Evolutionary conservation across 164 flowering plant species (phyloP).

Genomic region (Dillenia suffruticosa): DNA sequence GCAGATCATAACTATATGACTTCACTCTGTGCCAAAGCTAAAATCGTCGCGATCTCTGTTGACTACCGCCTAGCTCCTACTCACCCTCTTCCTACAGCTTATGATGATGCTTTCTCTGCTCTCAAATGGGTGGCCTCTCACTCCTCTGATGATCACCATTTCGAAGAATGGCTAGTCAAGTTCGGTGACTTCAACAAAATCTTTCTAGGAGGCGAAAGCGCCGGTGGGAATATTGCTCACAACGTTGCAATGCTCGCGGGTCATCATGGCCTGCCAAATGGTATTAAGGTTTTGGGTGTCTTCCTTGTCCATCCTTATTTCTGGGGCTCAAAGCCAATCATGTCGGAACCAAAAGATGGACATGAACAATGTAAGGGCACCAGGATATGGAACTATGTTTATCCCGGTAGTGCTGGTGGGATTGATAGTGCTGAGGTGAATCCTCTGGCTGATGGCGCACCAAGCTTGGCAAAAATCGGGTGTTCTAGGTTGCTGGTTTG

Average conservation of each 20-base stretch:
- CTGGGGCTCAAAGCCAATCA: slow-evolving; percentile 31
- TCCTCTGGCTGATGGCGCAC: slow-evolving; percentile 27
- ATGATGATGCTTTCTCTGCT: slow-evolving; percentile 35
- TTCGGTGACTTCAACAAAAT: slow-evolving; percentile 24
- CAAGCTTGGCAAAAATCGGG: slow-evolving; percentile 30
- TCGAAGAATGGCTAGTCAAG: slow-evolving; percentile 16
- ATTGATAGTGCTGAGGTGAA: slow-evolving; percentile 37
- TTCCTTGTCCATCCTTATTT: slow-evolving; percentile 28
- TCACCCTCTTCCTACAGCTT: slow-evolving; percentile 28
- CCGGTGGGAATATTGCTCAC: slow-evolving; percentile 35
- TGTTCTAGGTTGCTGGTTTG: slow-evolving; percentile 34
- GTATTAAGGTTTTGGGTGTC: slow-evolving; percentile 19
- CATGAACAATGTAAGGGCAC: slow-evolving; percentile 3
- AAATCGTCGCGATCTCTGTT: slow-evolving; percentile 26
- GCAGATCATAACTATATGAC: slow-evolving; percentile 15
- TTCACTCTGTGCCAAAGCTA: slow-evolving; percentile 13
- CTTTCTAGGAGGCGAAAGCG: slow-evolving; percentile 36
- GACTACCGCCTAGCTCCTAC: slow-evolving; percentile 40
- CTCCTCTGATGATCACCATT: slow-evolving; percentile 6
- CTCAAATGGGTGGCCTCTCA: slow-evolving; percentile 34
- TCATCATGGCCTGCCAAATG: slow-evolving; percentile 5
- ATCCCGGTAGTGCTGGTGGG: slow-evolving; percentile 19
- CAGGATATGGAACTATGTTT: slow-evolving; percentile 23
- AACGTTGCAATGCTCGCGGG: slow-evolving; percentile 21
- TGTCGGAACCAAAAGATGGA: slow-evolving; percentile 4